A percentile compares a stretch with the other conserved stretches of the same genome.
These are phyloP conservation scores for Salix viminalis DNA, from an alignment of 345 rosid genomes.

Conservation along the genomic window DNA sequence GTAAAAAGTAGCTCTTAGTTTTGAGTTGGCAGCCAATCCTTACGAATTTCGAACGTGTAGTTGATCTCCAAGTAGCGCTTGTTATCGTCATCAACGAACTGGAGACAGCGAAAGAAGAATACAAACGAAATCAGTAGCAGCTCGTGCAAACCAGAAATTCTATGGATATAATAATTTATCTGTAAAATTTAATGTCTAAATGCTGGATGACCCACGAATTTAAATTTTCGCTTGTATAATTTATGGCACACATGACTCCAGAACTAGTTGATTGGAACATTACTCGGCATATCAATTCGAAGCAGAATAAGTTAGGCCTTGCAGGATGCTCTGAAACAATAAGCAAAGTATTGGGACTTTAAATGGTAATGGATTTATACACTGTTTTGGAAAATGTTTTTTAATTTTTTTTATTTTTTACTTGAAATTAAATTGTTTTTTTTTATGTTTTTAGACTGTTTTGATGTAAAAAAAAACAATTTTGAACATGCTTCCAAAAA, in stretches of 20 bases:
- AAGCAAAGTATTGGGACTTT: neutral
- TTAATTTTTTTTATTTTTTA: no score
- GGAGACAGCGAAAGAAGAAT: constrained; percentile 17
- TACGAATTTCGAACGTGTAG: constrained; percentile 85
- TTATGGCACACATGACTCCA: neutral
- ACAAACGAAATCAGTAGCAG: neutral
- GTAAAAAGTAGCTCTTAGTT: neutral
- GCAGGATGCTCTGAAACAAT: neutral
- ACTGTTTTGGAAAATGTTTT: no score
- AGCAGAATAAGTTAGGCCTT: neutral
- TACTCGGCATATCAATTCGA: neutral
- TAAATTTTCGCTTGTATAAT: neutral
- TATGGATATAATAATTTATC: neutral
- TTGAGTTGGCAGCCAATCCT: constrained; percentile 45
- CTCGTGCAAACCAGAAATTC: neutral
- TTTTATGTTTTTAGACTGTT: no score
- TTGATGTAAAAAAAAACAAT: no score
- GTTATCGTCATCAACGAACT: constrained; percentile 83
- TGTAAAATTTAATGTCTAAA: neutral
- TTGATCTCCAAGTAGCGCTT: constrained; percentile 85
- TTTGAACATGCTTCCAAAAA: no score
- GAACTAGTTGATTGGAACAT: neutral
- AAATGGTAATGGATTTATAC: neutral
- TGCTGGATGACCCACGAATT: neutral
- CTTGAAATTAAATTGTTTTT: no score